Conservation (phyloP, 2,329 filamentous ascomycete genomes). For the Aspergillus sp. region DNA sequence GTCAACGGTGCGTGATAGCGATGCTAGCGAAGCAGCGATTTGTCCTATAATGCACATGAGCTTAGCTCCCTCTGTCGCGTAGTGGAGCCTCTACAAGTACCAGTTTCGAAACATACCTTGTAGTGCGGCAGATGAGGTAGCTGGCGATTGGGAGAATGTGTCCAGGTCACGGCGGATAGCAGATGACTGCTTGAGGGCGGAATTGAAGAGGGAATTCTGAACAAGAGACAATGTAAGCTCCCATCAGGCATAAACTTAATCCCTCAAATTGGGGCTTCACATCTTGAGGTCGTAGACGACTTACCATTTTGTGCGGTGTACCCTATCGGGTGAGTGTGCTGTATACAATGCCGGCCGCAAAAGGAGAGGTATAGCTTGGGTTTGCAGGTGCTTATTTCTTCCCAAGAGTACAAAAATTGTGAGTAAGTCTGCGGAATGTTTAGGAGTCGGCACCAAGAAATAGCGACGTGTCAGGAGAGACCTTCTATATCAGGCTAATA, state of each 20-base stretch:
- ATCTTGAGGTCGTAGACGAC: constrained; percentile 1
- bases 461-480: constrained; percentile 15
- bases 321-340: neutral
- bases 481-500: constrained; percentile 13
- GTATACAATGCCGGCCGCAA: neutral
- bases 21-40: constrained; percentile 74
- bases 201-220: constrained; percentile 83
- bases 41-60: constrained; percentile 53
- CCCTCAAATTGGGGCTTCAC: neutral
- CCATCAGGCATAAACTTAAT: neutral
- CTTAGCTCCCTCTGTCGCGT: neutral
- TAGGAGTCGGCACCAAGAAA: neutral
- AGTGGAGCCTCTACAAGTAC: neutral
- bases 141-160: constrained; percentile 62
- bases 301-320: constrained; percentile 22
- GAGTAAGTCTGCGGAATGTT: neutral
- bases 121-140: constrained; percentile 62
- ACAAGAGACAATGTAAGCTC: neutral
- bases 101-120: constrained; percentile 49
- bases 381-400: neutral
- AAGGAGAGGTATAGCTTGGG: neutral
- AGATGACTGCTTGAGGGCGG: constrained; percentile 80
- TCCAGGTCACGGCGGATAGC: constrained; percentile 76
- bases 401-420: neutral
- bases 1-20: constrained; percentile 86